These are phyloP conservation scores for Nicotiana benthamiana DNA, from an alignment of 257 asterid species.

Conservation along the genomic window DNA sequence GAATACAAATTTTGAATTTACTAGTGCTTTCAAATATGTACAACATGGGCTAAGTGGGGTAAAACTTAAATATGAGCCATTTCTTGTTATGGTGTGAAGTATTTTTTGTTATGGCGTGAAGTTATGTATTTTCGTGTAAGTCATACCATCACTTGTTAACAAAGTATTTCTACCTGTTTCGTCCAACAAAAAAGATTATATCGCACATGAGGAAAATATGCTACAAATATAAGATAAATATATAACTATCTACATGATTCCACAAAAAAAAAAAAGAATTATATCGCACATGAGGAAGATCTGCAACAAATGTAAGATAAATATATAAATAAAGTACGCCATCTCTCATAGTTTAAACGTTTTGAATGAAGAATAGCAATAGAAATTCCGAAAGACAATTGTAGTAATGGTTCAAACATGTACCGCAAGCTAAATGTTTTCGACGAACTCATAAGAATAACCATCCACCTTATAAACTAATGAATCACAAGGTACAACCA, in stretches of 20 bases:
- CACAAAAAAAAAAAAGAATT: not conserved
- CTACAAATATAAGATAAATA: not conserved
- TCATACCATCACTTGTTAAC: not conserved
- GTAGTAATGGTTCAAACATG: not conserved
- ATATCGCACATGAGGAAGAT: not conserved
- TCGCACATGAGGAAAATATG: not conserved
- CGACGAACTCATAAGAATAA: not conserved
- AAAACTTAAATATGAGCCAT: no score
- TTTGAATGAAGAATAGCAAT: not conserved
- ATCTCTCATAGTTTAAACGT: not conserved
- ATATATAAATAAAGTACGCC: no score
- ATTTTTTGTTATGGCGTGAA: no score
- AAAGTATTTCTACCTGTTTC: not conserved
- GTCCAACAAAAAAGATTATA: not conserved
- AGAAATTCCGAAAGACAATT: not conserved
- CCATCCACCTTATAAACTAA: slow-evolving; percentile 9
- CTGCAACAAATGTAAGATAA: not conserved
- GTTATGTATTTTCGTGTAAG: no score
- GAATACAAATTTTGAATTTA: no score
- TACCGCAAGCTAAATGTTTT: not conserved
- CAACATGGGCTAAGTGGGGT: no score
- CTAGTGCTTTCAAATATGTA: no score
- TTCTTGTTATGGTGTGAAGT: no score
- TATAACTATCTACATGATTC: no score
- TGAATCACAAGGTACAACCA: slow-evolving; percentile 7